Base-by-base conservation (phyloP, 495 filamentous ascomycete species). In the Wilcoxina mikolae region DNA sequence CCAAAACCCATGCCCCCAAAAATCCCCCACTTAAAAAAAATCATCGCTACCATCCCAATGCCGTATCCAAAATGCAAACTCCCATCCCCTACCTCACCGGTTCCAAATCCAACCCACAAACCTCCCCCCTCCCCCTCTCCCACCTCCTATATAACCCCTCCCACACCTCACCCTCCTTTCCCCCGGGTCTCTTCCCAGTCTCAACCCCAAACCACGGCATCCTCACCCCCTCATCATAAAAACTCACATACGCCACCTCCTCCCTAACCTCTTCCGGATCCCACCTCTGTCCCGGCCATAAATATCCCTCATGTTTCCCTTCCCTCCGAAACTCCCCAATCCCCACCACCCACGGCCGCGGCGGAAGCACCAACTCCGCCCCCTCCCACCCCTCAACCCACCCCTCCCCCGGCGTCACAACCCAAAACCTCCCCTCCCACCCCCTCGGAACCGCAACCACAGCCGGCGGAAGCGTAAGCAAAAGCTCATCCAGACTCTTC, bases 201-300 rank as follows among this genome's bases (percentile, higher is more conserved):
- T 67, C 58, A 10, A 60, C 56, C 9, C 59, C 56, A 54, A 65
- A 70, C 57, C 75, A 71, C 9, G 74, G 74, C 4, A 67, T 72
- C 25, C 70, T 69, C 3, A 74, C 58, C 24, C 65, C 69, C 18
- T 68, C 59, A 61, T 91, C 86, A 2, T 76, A 81, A 61, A 94
- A 90, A 68, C 88, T 86, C 0, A 91, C 74, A 12, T 86, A 74
- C 59, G 82, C 88, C 9, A 82, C 83, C 62, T 88, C 79, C 20
- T 73, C 69, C 28, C 79, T 68, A 26, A 76, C 74, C 41, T 66
- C 72, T 11, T 79, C 72, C 0, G 85, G 74, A 65, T 89, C 78
- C 84, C 86, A 94, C 18, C 61, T 66, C 57, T 81, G 76, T 1
- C 71, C 70, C 61, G 39, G 61, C 52, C 4, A 67, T 51, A 3